Base-by-base conservation (phyloP, 805 yeast genomes). In the Cyberlindnera maritima region DNA sequence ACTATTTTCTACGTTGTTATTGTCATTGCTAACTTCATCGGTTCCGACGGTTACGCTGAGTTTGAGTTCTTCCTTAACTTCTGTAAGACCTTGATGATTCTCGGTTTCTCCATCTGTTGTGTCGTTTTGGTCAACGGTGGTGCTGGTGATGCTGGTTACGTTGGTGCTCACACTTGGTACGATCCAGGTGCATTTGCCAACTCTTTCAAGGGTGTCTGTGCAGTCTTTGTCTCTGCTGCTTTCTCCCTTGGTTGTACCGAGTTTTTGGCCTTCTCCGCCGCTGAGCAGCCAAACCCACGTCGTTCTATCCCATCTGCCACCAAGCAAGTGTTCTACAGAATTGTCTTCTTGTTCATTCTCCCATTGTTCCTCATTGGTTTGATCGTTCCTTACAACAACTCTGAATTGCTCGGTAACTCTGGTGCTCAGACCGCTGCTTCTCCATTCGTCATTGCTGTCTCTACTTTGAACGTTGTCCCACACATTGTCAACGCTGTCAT, bases 401-500 rank as follows among this genome's bases (percentile, higher is more conserved):
- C 67, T 3, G 68, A 78, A 55, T 66, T 81, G 48, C 66, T 72
- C 59, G 81, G 82, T 37, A 58, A 75, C 1, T 61, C 73, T 11
- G 71, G 76, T 33, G 79, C 80, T 54, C 76, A 80, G 36, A 66
- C 81, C 25, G 67, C 65, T 32, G 83, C 88, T 25, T 85, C 91
- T 15, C 92, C 92, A 21, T 85, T 84, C 61, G 91, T 85, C 54
- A 75, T 85, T 64, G 89, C 91, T 35, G 78, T 84, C 47, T 69
- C 74, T 26, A 68, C 74, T 44, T 85, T 85, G 54, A 69, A 68
- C 41, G 85, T 80, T 36, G 73, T 84, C 41, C 91, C 91, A 43
- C 79, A 83, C 43, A 77, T 85, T 52, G 83, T 85, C 71, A 85
- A 85, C 61, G 88, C 81, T 18, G 88, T 85, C 36, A 83, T 85